Evolutionary conservation across 2,329 filamentous ascomycete genomes (phyloP).

Genomic region (Fusarium brachygibbosum): DNA sequence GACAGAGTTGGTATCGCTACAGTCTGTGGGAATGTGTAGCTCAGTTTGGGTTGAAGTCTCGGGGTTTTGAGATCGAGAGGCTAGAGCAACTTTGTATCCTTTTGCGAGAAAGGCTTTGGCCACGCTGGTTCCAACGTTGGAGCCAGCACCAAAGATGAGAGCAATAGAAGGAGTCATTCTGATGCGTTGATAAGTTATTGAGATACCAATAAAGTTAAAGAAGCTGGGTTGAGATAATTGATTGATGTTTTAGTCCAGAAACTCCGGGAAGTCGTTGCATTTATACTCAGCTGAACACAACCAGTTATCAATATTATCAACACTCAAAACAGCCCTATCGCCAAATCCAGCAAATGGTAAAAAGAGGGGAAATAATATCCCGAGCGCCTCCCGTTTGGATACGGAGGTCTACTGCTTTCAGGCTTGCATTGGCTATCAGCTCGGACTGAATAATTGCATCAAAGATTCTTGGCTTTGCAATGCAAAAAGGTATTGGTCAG

Average conservation of each 20-base stretch:
- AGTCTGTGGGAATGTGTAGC: constrained; percentile 8
- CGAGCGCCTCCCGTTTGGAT: not conserved
- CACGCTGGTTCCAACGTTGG: constrained; percentile 21
- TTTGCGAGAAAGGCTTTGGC: constrained; percentile 19
- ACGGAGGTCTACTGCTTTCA: not conserved
- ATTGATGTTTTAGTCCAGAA: not conserved
- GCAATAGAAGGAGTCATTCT: constrained; percentile 1
- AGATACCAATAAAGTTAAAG: rapidly evolving
- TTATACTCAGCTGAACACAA: not conserved
- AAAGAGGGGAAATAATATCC: not conserved
- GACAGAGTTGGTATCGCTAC: not conserved
- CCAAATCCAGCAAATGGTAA: not conserved
- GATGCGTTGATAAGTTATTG: rapidly evolving
- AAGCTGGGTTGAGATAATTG: not conserved
- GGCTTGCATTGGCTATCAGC: not conserved
- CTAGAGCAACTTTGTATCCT: constrained; percentile 21
- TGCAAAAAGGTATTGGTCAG: constrained; percentile 6
- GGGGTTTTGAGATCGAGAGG: constrained; percentile 5
- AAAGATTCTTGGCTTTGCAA: not conserved
- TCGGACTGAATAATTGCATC: not conserved
- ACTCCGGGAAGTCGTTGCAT: not conserved
- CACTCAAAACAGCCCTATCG: not conserved
- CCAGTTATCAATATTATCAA: too few relatives aligned
- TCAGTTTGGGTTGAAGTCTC: not conserved
- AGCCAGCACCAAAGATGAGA: constrained; percentile 28